Evolutionary conservation across 2,329 filamentous ascomycete species (phyloP).

Genomic region (Penicillium capsulatum): DNA sequence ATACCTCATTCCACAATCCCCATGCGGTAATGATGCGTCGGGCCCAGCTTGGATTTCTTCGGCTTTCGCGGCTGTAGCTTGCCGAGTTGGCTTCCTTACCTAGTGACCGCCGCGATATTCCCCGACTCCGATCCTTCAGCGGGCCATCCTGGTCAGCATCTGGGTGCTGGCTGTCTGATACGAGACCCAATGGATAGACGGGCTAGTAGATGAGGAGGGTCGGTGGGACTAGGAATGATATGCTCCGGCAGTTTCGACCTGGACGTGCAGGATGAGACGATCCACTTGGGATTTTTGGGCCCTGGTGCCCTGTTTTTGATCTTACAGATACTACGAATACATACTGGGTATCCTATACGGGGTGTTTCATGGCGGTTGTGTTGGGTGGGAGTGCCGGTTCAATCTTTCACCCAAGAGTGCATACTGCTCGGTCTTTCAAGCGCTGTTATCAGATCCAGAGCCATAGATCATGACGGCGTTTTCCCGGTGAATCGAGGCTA

Average conservation of each 20-base stretch:
- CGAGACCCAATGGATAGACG: too few species aligned
- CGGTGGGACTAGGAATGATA: slow-evolving; percentile 17
- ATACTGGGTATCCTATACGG: too few species aligned
- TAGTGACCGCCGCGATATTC: too few species aligned
- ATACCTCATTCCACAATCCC: slow-evolving; percentile 3
- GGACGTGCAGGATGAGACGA: slow-evolving; percentile 11
- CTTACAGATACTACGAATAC: not conserved
- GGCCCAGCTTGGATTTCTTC: slow-evolving; percentile 1
- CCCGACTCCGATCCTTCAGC: too few species aligned
- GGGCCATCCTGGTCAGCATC: too few species aligned
- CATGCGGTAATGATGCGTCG: slow-evolving; percentile 1
- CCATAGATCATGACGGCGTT: too few species aligned
- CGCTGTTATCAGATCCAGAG: slow-evolving; percentile 13
- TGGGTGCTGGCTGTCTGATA: too few species aligned
- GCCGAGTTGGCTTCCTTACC: too few species aligned
- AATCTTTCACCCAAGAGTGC: slow-evolving; percentile 5
- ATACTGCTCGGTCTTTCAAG: not conserved
- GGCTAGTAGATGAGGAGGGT: too few species aligned
- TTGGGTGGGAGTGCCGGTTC: too few species aligned
- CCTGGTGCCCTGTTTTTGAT: not conserved
- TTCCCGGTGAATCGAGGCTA: too few species aligned
- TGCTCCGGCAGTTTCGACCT: slow-evolving; percentile 15
- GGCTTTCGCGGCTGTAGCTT: slow-evolving; percentile 12
- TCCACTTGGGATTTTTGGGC: slow-evolving; percentile 15
- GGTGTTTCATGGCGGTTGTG: too few species aligned